Evolutionary conservation across 768 basidiomycete species (phyloP).

Genomic region (Pholiota conissans): DNA sequence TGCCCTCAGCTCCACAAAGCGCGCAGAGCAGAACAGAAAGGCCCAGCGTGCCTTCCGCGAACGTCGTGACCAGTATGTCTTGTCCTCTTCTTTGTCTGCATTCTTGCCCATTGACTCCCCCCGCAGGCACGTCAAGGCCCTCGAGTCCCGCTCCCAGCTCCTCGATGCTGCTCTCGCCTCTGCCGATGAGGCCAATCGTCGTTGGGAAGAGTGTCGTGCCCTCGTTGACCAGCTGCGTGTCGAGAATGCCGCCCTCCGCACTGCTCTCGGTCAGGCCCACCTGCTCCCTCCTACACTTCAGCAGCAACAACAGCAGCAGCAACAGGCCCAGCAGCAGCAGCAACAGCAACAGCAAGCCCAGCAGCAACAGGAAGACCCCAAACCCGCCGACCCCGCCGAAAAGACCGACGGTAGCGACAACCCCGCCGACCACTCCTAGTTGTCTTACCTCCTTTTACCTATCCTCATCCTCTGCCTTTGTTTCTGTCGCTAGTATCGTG

Average conservation of each 20-base stretch:
- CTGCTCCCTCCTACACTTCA: slow-evolving; percentile 32
- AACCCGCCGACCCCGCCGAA: slow-evolving; percentile 27
- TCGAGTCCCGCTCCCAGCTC: slow-evolving; percentile 83
- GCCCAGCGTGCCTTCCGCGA: slow-evolving; percentile 92
- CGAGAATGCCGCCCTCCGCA: slow-evolving; percentile 78
- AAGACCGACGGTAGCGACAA: slow-evolving; percentile 27
- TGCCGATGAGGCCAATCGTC: slow-evolving; percentile 84
- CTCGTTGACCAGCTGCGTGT: slow-evolving; percentile 86
- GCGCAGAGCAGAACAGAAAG: slow-evolving; percentile 93
- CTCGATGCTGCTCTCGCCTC: slow-evolving; percentile 84
- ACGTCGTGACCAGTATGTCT: slow-evolving; percentile 81
- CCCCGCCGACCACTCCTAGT: slow-evolving; percentile 16
- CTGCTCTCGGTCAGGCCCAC: slow-evolving; percentile 57
- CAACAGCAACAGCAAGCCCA: neutral
- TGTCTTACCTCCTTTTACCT: slow-evolving; percentile 12
- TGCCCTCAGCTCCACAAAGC: slow-evolving; percentile 75
- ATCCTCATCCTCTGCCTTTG: neutral
- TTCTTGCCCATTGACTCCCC: slow-evolving; percentile 2
- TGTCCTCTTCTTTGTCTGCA: slow-evolving; percentile 13
- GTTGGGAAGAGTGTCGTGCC: slow-evolving; percentile 89
- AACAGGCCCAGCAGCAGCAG: slow-evolving; percentile 5
- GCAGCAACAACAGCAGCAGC: slow-evolving; percentile 7
- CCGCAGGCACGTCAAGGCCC: slow-evolving; percentile 85
- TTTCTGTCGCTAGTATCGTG: slow-evolving; percentile 3
- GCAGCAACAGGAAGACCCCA: slow-evolving; percentile 29